Conservation (phyloP, 257 asterid genomes). For the Nemophila menziesii region DNA sequence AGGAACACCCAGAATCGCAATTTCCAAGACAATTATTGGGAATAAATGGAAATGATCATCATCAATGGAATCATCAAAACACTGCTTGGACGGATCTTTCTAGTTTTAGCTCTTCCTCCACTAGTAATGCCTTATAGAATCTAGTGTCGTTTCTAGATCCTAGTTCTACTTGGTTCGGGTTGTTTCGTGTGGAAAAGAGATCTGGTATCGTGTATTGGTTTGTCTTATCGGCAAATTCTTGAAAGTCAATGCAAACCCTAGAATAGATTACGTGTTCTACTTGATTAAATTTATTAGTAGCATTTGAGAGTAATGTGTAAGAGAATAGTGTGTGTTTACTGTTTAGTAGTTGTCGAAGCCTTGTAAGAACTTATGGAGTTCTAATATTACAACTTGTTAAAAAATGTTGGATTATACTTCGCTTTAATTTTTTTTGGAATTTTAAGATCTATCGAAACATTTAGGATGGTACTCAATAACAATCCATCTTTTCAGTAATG, state of each 20-base stretch:
- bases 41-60: constrained; percentile 24
- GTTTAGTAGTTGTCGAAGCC: background rate
- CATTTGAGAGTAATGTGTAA: constrained; percentile 2
- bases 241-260: constrained; percentile 38
- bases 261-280: constrained; percentile 21
- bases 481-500: too few species aligned
- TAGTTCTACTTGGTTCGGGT: too few species aligned
- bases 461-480: background rate
- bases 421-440: background rate
- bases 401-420: too few species aligned
- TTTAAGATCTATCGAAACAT: background rate
- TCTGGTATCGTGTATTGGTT: too few species aligned
- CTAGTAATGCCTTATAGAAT: constrained; percentile 39
- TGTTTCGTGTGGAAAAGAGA: too few species aligned
- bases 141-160: background rate
- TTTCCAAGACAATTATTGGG: constrained; percentile 49
- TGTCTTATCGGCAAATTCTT: background rate
- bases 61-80: constrained; percentile 34
- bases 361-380: background rate
- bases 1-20: constrained; percentile 33
- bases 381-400: background rate
- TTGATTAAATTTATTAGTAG: constrained; percentile 5
- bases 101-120: constrained; percentile 64
- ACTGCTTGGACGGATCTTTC: constrained; percentile 63
- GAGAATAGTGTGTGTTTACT: background rate